Conservation (phyloP, 2,329 filamentous ascomycete genomes). For the Malbranchea cinnamomea region DNA sequence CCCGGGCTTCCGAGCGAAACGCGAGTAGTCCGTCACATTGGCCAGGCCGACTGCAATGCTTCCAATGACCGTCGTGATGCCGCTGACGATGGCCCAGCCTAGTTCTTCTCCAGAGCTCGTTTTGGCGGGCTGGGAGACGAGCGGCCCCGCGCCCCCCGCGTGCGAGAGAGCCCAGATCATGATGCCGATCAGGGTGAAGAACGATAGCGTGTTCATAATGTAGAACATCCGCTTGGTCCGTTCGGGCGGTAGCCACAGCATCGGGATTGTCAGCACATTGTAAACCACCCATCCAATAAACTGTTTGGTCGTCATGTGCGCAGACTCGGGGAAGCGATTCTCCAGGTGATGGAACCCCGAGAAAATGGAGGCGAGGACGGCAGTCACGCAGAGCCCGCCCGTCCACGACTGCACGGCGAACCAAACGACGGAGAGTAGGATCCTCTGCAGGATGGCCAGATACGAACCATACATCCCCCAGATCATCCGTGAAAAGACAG, state of each 20-base stretch:
- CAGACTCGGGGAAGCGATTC: conserved; percentile 20
- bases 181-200: conserved; percentile 6
- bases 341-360: conserved; percentile 21
- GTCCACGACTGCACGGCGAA: conserved; percentile 25
- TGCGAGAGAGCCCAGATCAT: conserved; percentile 8
- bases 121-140: conserved; percentile 6
- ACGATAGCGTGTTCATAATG: conserved; percentile 3
- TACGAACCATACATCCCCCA: conserved; percentile 31
- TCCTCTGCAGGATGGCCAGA: conserved; percentile 25
- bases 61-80: conserved; percentile 30
- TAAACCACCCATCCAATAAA: conserved; percentile 25
- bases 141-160: conserved; percentile 5
- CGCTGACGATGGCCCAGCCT: conserved; percentile 25
- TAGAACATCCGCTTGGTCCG: conserved; percentile 5
- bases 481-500: conserved; percentile 25
- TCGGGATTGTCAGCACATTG: conserved; percentile 22
- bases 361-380: conserved; percentile 19
- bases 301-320: conserved; percentile 21
- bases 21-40: conserved; percentile 33
- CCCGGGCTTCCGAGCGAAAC: conserved; percentile 26
- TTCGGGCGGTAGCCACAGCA: conserved; percentile 31
- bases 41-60: conserved; percentile 31
- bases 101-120: conserved; percentile 12
- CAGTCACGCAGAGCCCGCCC: conserved; percentile 22
- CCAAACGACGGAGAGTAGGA: conserved; percentile 29